Evolutionary conservation across 2,329 filamentous ascomycete genomes (phyloP).

Genomic region (Cladosporium sp.): DNA sequence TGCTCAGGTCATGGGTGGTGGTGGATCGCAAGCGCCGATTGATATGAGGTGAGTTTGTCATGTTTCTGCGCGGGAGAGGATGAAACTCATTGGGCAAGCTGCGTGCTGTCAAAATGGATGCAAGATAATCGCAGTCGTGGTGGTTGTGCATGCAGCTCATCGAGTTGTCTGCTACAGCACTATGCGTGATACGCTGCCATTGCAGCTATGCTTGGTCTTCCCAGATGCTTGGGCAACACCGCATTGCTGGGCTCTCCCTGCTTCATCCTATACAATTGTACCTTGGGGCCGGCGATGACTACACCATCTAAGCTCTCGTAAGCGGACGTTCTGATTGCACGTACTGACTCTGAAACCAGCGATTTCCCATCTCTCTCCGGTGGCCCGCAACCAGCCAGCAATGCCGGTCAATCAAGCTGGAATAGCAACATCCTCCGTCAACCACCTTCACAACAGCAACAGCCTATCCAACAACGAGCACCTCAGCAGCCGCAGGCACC

Average conservation of each 20-base stretch:
- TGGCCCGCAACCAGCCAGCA: slow-evolving; percentile 52
- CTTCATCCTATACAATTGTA: no score
- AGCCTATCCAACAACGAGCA: slow-evolving; percentile 44
- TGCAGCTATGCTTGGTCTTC: no score
- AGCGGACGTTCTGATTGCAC: not conserved
- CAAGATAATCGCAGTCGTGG: not conserved
- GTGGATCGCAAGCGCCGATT: slow-evolving; percentile 28
- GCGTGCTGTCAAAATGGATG: not conserved
- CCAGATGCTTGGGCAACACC: no score
- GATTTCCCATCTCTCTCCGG: slow-evolving; percentile 61
- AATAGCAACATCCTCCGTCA: slow-evolving; percentile 55
- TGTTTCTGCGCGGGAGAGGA: not conserved
- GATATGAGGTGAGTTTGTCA: slow-evolving; percentile 33
- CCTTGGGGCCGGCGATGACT: not conserved
- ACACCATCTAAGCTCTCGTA: not conserved
- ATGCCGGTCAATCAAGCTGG: slow-evolving; percentile 49
- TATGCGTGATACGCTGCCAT: not conserved
- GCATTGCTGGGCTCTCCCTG: no score
- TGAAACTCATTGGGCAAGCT: not conserved
- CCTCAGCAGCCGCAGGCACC: slow-evolving; percentile 43
- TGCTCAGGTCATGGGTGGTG: slow-evolving; percentile 33
- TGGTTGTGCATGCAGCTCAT: not conserved
- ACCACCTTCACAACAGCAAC: slow-evolving; percentile 34
- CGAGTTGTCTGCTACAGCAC: not conserved
- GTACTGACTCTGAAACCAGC: slow-evolving; percentile 37